phyloP scores from a whole-genome alignment of 2,329 filamentous ascomycete genomes.

The Colletotrichum eremochloae region DNA sequence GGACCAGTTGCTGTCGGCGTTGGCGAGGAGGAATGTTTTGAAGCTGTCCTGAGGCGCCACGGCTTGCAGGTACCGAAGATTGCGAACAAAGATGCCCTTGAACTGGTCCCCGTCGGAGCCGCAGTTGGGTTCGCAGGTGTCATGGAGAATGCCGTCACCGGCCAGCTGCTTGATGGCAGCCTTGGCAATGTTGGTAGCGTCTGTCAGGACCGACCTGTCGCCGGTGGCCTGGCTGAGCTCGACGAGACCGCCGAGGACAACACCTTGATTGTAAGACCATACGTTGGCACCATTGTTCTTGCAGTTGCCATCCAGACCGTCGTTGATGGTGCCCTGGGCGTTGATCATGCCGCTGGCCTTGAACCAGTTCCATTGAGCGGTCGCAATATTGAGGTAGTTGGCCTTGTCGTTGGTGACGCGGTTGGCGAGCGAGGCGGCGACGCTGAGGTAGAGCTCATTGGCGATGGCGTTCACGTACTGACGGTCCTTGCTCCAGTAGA shows the following conservation, averaged over 20 bases:
- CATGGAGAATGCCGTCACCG: conserved; percentile 63
- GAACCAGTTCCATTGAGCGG: conserved; percentile 68
- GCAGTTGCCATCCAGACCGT: conserved; percentile 63
- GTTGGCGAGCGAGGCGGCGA: conserved; percentile 67
- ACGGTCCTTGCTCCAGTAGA: conserved; percentile 68
- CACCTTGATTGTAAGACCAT: conserved; percentile 71
- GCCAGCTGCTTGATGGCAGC: conserved; percentile 63
- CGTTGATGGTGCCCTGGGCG: conserved; percentile 63
- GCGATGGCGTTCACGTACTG: conserved; percentile 67
- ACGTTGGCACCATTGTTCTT: conserved; percentile 64
- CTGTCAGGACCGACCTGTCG: conserved; percentile 56
- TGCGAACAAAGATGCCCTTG: conserved; percentile 79
- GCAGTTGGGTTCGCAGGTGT: conserved; percentile 62
- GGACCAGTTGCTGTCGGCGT: conserved; percentile 76
- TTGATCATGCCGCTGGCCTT: conserved; percentile 65
- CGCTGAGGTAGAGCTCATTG: conserved; percentile 69
- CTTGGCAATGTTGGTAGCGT: conserved; percentile 63
- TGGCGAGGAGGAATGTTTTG: conserved; percentile 67
- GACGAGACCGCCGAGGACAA: conserved; percentile 67
- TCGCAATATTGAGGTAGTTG: conserved; percentile 63
- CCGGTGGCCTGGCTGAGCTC: conserved; percentile 63
- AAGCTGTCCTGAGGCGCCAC: conserved; percentile 64
- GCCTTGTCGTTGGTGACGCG: conserved; percentile 55
- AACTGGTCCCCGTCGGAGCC: conserved; percentile 71
- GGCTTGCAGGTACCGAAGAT: conserved; percentile 69